These are phyloP conservation scores for Elaeis oleifera DNA, from an alignment of 202 grass and related monocot genomes.

Conservation along the genomic window DNA sequence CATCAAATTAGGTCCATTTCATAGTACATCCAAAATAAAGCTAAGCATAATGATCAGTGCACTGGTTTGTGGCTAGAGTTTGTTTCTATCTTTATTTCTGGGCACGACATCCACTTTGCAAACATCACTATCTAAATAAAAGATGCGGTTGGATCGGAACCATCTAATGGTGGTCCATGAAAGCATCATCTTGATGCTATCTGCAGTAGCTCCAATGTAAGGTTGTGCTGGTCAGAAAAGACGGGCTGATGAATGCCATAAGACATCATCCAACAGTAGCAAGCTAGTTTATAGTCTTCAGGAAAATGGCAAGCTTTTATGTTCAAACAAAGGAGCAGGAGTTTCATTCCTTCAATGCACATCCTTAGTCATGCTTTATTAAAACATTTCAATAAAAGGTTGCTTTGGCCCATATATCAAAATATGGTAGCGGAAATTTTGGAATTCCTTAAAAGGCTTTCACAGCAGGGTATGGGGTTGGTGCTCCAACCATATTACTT, in stretches of 20 bases:
- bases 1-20: too few species aligned
- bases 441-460: background rate
- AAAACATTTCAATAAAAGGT: background rate
- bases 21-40: too few species aligned
- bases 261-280: too few species aligned
- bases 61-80: too few species aligned
- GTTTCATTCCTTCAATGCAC: too few species aligned
- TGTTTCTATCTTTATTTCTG: too few species aligned
- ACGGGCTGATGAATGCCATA: too few species aligned
- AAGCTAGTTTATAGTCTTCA: too few species aligned
- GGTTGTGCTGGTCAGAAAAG: background rate
- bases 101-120: too few species aligned
- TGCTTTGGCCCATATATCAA: slow-evolving; percentile 9
- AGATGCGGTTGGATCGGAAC: slow-evolving; percentile 1
- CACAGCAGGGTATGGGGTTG: background rate
- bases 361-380: background rate
- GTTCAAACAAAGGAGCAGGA: too few species aligned
- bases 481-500: background rate
- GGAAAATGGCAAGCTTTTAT: too few species aligned
- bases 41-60: too few species aligned
- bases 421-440: background rate
- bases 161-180: background rate
- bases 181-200: background rate
- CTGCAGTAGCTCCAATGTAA: background rate
- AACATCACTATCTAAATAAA: background rate